Evolutionary conservation across 345 rosid species (phyloP).

Genomic region (Citrus mangshanensis): DNA sequence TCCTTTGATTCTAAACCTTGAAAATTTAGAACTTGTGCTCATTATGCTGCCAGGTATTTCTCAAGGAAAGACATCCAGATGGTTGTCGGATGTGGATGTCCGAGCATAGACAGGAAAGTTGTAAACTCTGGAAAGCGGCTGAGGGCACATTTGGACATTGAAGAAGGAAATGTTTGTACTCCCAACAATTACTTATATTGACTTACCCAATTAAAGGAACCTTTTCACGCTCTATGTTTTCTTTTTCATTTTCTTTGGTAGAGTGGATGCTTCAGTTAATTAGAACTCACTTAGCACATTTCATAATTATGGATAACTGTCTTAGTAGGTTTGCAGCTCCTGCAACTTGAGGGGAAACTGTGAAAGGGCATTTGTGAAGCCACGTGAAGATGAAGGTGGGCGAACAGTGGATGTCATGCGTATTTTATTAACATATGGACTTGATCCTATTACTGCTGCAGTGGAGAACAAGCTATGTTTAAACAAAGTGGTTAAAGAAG

Average conservation of each 20-base stretch:
- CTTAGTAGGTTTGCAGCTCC: conserved; percentile 76
- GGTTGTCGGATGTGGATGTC: conserved; percentile 74
- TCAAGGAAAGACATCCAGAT: conserved; percentile 70
- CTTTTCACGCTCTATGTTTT: not conserved
- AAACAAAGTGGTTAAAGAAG: conserved; percentile 58
- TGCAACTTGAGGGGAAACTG: conserved; percentile 85
- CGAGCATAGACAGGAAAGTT: conserved; percentile 85
- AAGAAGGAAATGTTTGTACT: conserved; percentile 67
- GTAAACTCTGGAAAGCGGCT: conserved; percentile 86
- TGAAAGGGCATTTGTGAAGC: conserved; percentile 77
- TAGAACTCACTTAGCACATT: not conserved
- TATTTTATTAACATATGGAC: conserved; percentile 61
- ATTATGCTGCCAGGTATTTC: conserved; percentile 41
- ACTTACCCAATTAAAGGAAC: not conserved
- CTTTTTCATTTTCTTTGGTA: not conserved
- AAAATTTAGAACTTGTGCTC: not conserved
- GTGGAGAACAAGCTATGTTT: conserved; percentile 61
- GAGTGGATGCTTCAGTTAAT: not conserved
- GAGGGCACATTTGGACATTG: conserved; percentile 64
- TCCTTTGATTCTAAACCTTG: not conserved
- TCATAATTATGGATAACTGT: conserved; percentile 5
- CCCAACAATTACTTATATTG: not conserved
- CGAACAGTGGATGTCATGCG: conserved; percentile 88
- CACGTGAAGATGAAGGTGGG: conserved; percentile 59
- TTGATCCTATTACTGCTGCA: conserved; percentile 42